phyloP scores from a whole-genome alignment of 2,329 filamentous ascomycete species.

The Phoma sp. region DNA sequence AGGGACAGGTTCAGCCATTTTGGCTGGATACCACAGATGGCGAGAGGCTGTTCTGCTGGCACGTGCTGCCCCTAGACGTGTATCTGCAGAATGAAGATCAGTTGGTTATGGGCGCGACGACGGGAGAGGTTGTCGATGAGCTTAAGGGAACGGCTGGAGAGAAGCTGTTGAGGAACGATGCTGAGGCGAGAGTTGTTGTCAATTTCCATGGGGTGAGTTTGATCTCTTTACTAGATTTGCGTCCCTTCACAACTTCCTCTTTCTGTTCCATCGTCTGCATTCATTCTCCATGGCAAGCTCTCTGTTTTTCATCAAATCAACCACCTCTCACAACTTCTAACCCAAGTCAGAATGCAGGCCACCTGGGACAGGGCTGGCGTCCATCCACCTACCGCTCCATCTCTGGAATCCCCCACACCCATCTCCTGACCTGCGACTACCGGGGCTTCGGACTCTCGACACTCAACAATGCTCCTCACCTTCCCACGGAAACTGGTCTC shows the following conservation, averaged over 20 bases:
- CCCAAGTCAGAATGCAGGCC: slow-evolving; percentile 75
- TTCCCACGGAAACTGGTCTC: slow-evolving; percentile 78
- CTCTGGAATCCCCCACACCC: slow-evolving; percentile 70
- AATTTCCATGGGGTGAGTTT: slow-evolving; percentile 68
- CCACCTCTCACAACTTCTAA: slow-evolving; percentile 10
- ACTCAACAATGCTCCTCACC: slow-evolving; percentile 57
- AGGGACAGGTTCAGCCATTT: slow-evolving; percentile 89
- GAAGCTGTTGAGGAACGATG: slow-evolving; percentile 58
- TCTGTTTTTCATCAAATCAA: slow-evolving; percentile 6
- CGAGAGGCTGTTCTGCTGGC: slow-evolving; percentile 86
- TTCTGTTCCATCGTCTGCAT: neutral
- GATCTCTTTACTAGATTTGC: neutral
- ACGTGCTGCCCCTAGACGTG: slow-evolving; percentile 79
- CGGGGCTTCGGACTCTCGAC: slow-evolving; percentile 84
- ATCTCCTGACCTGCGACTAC: slow-evolving; percentile 90
- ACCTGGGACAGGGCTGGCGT: slow-evolving; percentile 78
- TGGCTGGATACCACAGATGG: slow-evolving; percentile 75
- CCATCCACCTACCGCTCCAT: slow-evolving; percentile 79
- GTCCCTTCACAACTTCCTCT: neutral
- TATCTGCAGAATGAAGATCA: slow-evolving; percentile 74
- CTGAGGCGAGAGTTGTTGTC: slow-evolving; percentile 61
- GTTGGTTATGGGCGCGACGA: slow-evolving; percentile 49
- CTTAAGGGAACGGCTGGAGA: slow-evolving; percentile 58
- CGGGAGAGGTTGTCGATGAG: slow-evolving; percentile 52
- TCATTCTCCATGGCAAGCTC: neutral